phyloP scores from a whole-genome alignment of 2,329 filamentous ascomycete genomes.

The Chaetomium sp. region DNA sequence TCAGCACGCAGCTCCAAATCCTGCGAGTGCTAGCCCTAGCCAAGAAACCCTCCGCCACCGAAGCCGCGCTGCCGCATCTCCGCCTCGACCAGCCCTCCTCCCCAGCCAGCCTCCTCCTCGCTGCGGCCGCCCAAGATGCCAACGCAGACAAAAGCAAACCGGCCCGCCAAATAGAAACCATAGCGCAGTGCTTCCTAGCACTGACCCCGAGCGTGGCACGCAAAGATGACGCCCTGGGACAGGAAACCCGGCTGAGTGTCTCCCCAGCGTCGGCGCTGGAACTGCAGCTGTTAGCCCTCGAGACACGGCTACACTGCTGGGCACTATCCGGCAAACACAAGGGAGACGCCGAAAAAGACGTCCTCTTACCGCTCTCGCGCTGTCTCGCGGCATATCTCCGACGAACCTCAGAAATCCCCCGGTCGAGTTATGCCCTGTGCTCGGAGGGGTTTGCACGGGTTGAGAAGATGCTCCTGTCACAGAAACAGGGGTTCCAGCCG shows the following conservation, averaged over 20 bases:
- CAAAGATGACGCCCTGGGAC: slow-evolving; percentile 52
- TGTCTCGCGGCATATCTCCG: slow-evolving; percentile 57
- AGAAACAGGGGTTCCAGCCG: slow-evolving; percentile 30
- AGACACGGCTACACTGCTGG: slow-evolving; percentile 60
- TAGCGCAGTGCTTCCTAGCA: slow-evolving; percentile 59
- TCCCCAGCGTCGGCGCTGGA: slow-evolving; percentile 53
- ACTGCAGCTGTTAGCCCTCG: slow-evolving; percentile 58
- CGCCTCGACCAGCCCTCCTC: slow-evolving; percentile 47
- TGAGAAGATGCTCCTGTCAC: slow-evolving; percentile 31
- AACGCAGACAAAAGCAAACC: slow-evolving; percentile 49
- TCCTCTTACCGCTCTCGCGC: slow-evolving; percentile 58
- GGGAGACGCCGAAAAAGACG: slow-evolving; percentile 55
- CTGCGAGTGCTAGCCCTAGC: slow-evolving; percentile 56
- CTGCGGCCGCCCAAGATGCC: slow-evolving; percentile 35
- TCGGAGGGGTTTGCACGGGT: slow-evolving; percentile 32
- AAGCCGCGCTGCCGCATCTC: slow-evolving; percentile 51
- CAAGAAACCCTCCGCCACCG: slow-evolving; percentile 53
- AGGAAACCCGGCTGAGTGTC: slow-evolving; percentile 48
- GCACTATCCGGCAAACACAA: slow-evolving; percentile 48
- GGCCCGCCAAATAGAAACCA: slow-evolving; percentile 57
- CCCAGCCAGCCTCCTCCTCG: slow-evolving; percentile 50
- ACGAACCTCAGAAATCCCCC: slow-evolving; percentile 35
- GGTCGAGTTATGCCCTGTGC: slow-evolving; percentile 36
- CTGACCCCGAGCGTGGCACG: slow-evolving; percentile 61
- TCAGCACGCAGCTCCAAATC: slow-evolving; percentile 57